Conservation (phyloP, 345 rosid species). For the Arabidopsis thaliana region TAIR10.1 NC_003076.8:5809501-5810000, state of each 20-base stretch:
- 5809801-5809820: constrained; percentile 69
- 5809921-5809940: constrained; percentile 95
- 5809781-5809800: constrained; percentile 50
- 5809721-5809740: constrained; percentile 53
- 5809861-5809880: constrained; percentile 85
- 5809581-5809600: constrained; percentile 41
- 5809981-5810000: constrained; percentile 79
- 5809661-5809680: constrained; percentile 29
- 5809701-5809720: constrained; percentile 50
- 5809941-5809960: constrained; percentile 75
- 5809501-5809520: constrained; percentile 46
- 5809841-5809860: constrained; percentile 93
- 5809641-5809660: constrained; percentile 33
- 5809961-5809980: constrained; percentile 83
- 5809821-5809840: constrained; percentile 93
- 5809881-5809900: constrained; percentile 96
- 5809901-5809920: constrained; percentile 94
- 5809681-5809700: constrained; percentile 41
- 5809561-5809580: constrained; percentile 46
- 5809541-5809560: constrained; percentile 34
- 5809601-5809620: constrained; percentile 50
- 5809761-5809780: constrained; percentile 22
- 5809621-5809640: constrained; percentile 48
- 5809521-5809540: constrained; percentile 40
- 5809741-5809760: constrained; percentile 46